A percentile compares a stretch with the other conserved stretches of the same genome.
These are phyloP conservation scores for Leccinellum luteum DNA, from an alignment of 768 basidiomycete species.

Conservation along the genomic window DNA sequence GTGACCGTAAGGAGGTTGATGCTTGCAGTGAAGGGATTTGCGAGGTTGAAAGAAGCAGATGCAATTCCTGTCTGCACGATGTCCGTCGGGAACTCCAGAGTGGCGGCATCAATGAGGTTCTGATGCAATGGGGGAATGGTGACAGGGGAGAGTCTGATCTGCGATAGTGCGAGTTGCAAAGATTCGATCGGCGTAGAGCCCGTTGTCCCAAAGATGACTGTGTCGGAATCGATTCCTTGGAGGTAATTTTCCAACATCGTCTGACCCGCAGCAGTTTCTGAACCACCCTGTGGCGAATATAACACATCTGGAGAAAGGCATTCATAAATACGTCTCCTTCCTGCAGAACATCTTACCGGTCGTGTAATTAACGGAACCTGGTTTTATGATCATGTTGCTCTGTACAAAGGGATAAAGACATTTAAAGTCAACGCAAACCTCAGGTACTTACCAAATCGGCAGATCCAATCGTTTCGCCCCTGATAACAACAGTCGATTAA, in stretches of 20 bases:
- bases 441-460: slow-evolving; percentile 49
- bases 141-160: slow-evolving; percentile 58
- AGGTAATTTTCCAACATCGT: slow-evolving; percentile 63
- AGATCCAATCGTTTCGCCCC: slow-evolving; percentile 52
- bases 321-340: slow-evolving; percentile 1
- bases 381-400: slow-evolving; percentile 55
- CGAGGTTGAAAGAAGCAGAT: slow-evolving; percentile 52
- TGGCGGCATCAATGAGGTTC: slow-evolving; percentile 55
- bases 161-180: slow-evolving; percentile 56
- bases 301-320: slow-evolving; percentile 46
- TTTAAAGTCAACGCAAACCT: not conserved
- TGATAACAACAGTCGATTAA: slow-evolving; percentile 21
- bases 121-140: slow-evolving; percentile 62
- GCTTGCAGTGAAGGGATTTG: slow-evolving; percentile 71
- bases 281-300: slow-evolving; percentile 55
- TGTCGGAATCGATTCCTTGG: slow-evolving; percentile 57
- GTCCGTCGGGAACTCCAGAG: slow-evolving; percentile 58
- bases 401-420: slow-evolving; percentile 21
- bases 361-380: slow-evolving; percentile 54
- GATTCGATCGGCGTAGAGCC: slow-evolving; percentile 60
- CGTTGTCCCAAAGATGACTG: slow-evolving; percentile 53
- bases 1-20: slow-evolving; percentile 58
- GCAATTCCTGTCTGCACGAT: slow-evolving; percentile 62
- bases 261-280: slow-evolving; percentile 49
- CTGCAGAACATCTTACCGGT: slow-evolving; percentile 38